Base-by-base conservation (phyloP, 306 rosid species). In the Casuarina glauca region DNA sequence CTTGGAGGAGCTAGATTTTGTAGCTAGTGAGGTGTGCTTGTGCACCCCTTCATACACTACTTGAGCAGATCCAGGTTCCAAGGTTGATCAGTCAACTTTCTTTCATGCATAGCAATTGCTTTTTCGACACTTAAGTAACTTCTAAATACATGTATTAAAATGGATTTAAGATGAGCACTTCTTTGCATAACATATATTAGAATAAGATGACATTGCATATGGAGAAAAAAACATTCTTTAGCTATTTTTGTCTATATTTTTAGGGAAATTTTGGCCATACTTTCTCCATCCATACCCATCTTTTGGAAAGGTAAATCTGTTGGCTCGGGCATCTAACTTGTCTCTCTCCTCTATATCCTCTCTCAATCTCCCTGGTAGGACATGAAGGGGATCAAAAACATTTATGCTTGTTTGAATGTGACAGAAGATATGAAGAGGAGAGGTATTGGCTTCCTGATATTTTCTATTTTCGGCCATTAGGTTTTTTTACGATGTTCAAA, bases 221-320 rank as follows among this genome's bases (percentile, higher is more conserved):
- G 17, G n/a, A 4, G n/a, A 26, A 54, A 16, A 44, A 44, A 44
- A 44, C 17, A 35, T 35, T 39, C 45, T 8, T 5, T 38, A 64
- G 35, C 71, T 67, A 35, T 41, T 12, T 67, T 67, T 67, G 20
- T 35, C 71, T 16, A 67, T 42, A 67, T 67, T 67, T 42, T n/a
- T 67, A 0, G n/a, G 17, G 71, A 42, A 67, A 35, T 67, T 67
- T 3, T 67, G 50, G 35, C 71, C 71, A 42, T 67, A 67, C 17
- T 42, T 67, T 17, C 43, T 17, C 71, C 71, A 67, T 67, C 42
- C 50, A 42, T 67, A 67, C 2, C 71, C 71, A 67, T 67, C 71
- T 67, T 67, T 35, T 16, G 71, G 71, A 3, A 67, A 9, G 15
- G 9, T 50, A 49, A 67, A 42, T 67, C 71, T 42, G 6, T 17